phyloP scores from a whole-genome alignment of 495 filamentous ascomycete genomes.

The Bryoglossum gracile region DNA sequence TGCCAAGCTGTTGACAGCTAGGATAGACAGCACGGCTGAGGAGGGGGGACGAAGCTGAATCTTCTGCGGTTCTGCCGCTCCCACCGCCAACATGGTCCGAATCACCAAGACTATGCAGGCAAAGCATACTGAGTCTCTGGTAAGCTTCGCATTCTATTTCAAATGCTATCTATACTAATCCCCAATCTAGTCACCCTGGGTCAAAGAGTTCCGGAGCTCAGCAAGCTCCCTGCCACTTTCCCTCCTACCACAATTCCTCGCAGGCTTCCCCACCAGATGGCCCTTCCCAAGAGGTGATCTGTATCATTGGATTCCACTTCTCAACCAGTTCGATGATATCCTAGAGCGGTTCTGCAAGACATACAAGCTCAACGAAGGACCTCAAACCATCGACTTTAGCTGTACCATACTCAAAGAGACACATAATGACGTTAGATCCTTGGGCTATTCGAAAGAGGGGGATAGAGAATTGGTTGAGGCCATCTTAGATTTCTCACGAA shows the following conservation, averaged over 20 bases:
- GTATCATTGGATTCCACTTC: constrained; percentile 94
- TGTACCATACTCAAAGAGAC: constrained; percentile 51
- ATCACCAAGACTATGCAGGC: constrained; percentile 91
- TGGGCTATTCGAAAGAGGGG: constrained; percentile 63
- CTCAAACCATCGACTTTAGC: constrained; percentile 69
- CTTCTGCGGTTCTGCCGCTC: constrained; percentile 46
- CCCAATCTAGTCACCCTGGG: constrained; percentile 65
- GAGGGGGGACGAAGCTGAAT: constrained; percentile 20
- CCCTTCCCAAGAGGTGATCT: constrained; percentile 94
- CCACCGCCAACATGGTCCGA: constrained; percentile 69
- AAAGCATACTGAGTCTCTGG: constrained; percentile 90
- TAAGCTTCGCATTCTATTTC: constrained; percentile 43
- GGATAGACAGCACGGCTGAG: constrained; percentile 15
- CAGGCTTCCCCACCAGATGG: constrained; percentile 80
- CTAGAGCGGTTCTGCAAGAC: constrained; percentile 72
- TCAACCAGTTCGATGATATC: constrained; percentile 90
- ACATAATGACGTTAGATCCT: not conserved
- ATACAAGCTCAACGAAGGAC: constrained; percentile 74
- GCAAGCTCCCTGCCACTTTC: constrained; percentile 62
- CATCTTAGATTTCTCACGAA: constrained; percentile 73
- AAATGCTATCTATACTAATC: constrained; percentile 5
- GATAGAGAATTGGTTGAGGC: constrained; percentile 72
- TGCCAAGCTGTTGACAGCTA: constrained; percentile 22
- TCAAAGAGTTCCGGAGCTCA: constrained; percentile 66
- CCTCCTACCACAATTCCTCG: constrained; percentile 68